A percentile compares a stretch with the other conserved stretches of the same genome.
phyloP scores from a whole-genome alignment of 768 basidiomycete genomes.

The Russula earlei region DNA sequence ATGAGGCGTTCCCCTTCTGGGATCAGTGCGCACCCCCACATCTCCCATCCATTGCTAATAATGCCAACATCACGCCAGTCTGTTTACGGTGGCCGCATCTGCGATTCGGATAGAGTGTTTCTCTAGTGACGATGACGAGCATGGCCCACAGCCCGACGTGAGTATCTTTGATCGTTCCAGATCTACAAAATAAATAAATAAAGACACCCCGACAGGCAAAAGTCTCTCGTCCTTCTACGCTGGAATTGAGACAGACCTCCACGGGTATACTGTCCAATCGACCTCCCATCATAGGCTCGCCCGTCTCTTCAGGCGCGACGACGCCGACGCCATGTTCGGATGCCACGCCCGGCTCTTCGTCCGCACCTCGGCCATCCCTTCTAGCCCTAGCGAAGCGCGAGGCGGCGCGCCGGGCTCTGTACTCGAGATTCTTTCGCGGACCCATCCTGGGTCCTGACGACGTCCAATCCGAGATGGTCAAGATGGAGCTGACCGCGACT shows the following conservation, averaged over 20 bases:
- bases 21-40: slow-evolving; percentile 66
- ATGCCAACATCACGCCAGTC: slow-evolving; percentile 31
- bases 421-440: slow-evolving; percentile 75
- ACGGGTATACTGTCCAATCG: slow-evolving; percentile 74
- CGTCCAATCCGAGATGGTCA: slow-evolving; percentile 14
- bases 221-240: slow-evolving; percentile 13
- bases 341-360: slow-evolving; percentile 19
- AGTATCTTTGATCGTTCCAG: neutral
- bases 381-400: slow-evolving; percentile 65
- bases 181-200: neutral
- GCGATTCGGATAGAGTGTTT: slow-evolving; percentile 64
- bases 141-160: slow-evolving; percentile 21
- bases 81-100: slow-evolving; percentile 76
- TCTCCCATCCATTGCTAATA: neutral
- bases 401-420: slow-evolving; percentile 65
- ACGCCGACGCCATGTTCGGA: slow-evolving; percentile 35
- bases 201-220: slow-evolving; percentile 13
- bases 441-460: slow-evolving; percentile 49
- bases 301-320: slow-evolving; percentile 31
- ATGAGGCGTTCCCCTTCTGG: slow-evolving; percentile 97
- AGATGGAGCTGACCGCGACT: neutral
- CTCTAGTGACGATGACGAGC: slow-evolving; percentile 39
- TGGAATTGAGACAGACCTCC: slow-evolving; percentile 44
- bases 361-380: slow-evolving; percentile 37
- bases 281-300: slow-evolving; percentile 43